Evolutionary conservation across 352 stramenopile genomes (phyloP), one percentile per base, ranked within the genome.

Genomic region (Paralagenidium karlingii): DNA sequence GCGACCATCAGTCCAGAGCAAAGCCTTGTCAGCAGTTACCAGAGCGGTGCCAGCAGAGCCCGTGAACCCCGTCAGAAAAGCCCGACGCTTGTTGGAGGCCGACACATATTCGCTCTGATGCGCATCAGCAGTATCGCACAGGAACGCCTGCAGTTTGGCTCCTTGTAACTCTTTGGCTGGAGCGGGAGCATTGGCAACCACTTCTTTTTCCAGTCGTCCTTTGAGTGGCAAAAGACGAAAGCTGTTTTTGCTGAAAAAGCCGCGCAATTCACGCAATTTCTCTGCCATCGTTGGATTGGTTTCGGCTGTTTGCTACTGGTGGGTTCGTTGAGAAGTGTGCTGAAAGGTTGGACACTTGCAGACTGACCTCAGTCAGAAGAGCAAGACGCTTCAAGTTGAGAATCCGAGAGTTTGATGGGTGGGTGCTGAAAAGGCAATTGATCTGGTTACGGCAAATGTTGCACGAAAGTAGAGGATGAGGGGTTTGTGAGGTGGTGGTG

Each of bases 51-150:
- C 96, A 15, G 93, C 97, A 32, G 82, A 97, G 11, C 96, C 96
- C 38, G 94, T 94, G 66, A 99, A 99, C 27, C 83, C 85, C 11
- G 83, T 96, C 32, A 99, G 58, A 58, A 95, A 99, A 53, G 78
- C 81, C 36, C 96, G 76, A 15, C 96, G 76, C 68, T 95, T 96
- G 68, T 98, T 97, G 26, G 80, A 82, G 24, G 88, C 75, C 25
- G 94, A 90, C 36, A 97, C 85, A 58, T 99, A 99, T 68, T 99
- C 96, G 53, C 86, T 98, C 47, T 98, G 80, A 67, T 99, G 96
- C 38, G 95, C 93, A 69, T 99, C 96, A 32, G 95, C 92, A 13
- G 83, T 95, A 38, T 96, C 93, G 41, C 98, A 69, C 1, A 99
- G 45, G 47, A 98, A 96, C 18, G 87, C 92, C 40, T 86, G 74